Base-by-base conservation (phyloP, 2,329 filamentous ascomycete species). In the Nemania diffusa region DNA sequence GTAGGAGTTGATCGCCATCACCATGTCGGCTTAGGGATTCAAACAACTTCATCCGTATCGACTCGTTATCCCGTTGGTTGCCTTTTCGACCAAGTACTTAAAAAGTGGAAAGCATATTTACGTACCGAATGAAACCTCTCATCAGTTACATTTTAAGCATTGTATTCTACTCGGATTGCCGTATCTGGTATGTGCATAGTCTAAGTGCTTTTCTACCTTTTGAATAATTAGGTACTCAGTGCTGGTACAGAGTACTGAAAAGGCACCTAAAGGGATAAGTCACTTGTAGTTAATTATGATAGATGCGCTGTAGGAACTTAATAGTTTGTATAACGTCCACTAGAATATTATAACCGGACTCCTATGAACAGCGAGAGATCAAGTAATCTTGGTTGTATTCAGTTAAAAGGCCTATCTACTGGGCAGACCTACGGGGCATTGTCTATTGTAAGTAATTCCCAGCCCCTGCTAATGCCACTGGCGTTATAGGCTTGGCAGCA, bases 321-420 rank as follows among this genome's bases (percentile, higher is more conserved):
- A 51, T 57, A 51, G 32, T n/a, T 34, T 44, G 40, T 44, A 5
- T 15, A 8, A 3, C 51, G 22, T 40, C 52, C 24, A n/a, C 24
- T 29, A 40, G 55, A 34, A 59, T 48, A 40, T 26, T 15, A 58
- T 64, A 7, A 46, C 42, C 11, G 7, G 55, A 52, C 48, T 53
- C 15, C 51, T 40, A 50, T 42, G 13, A 8, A 51, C 27, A 29
- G 27, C 13, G 48, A 20, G 9, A 42, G 8, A 42, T 32, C 17
- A 11, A 51, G 44, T n/a, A 44, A 27, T 11, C 17, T 17, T 52
- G 13, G 40, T 34, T 3, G 42, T 37, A 58, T 20, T 26, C 26
- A 15, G 50, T 52, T 52, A 32, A 29, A 32, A 29, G 26, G 13
- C 48, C n/a, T 52, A n/a, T 53, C 57, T 42, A 5, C 8, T 26